phyloP scores from a whole-genome alignment of 106 monocot species.

The Dendrobium officinale region DNA sequence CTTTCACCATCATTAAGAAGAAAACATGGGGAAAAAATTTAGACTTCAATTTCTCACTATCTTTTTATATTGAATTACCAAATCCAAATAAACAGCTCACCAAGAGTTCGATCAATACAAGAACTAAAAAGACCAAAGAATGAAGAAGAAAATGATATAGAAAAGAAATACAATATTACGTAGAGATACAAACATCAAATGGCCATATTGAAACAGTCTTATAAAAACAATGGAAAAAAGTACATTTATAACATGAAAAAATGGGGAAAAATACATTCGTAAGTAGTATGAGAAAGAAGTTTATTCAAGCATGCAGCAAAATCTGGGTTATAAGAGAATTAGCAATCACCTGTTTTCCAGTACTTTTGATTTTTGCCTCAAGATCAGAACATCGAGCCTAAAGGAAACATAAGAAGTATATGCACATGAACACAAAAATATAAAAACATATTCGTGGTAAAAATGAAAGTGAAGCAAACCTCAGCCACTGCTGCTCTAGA shows the following conservation, averaged over 20 bases:
- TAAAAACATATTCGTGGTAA: neutral
- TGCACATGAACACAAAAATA: neutral
- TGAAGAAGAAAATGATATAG: neutral
- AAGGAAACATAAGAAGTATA: neutral
- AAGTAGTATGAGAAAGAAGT: no score
- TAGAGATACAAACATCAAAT: neutral
- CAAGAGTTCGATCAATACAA: neutral
- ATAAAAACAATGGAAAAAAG: neutral
- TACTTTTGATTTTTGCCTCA: constrained; percentile 33
- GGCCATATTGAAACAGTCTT: neutral
- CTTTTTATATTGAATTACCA: neutral
- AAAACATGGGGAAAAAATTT: neutral
- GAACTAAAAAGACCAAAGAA: neutral
- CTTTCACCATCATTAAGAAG: neutral
- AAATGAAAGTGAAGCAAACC: constrained; percentile 32
- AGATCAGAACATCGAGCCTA: constrained; percentile 72
- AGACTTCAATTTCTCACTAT: neutral
- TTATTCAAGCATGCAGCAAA: neutral
- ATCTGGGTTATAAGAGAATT: neutral
- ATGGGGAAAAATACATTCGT: neutral
- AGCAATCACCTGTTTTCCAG: constrained; percentile 29
- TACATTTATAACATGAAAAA: neutral
- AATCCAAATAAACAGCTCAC: neutral
- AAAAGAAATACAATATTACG: neutral
- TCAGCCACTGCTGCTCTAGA: constrained; percentile 79